Evolutionary conservation across 2,329 filamentous ascomycete genomes (phyloP), one percentile per base, ranked within the genome.

Genomic region (Cercospora canescens): DNA sequence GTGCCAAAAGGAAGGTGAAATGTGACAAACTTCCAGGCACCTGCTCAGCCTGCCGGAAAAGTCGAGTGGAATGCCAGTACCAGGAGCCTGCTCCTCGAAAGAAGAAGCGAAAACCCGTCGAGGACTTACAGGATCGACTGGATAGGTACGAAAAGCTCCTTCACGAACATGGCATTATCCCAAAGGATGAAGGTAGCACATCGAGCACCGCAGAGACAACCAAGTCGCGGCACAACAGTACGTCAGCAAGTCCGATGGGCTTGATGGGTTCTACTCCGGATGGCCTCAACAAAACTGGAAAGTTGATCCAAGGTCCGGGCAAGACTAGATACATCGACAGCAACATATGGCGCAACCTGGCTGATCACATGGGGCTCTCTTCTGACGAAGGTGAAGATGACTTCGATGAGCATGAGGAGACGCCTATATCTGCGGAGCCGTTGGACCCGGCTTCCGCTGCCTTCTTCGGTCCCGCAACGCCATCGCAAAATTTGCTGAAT

Each of bases 301-400:
- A 69, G 55, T 69, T 77, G 16, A 52, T 76, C 6, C 67, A 70
- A 59, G 71, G 71, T 14, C 50, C 67, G 9, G 79, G 79, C 50
- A 80, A 78, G 64, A 78, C 81, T 7, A 73, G 81, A 56, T 84
- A 82, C 60, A 77, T 83, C 56, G 77, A 81, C 67, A 81, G 67
- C 35, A 71, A 71, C 24, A 69, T 76, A 16, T 76, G 74, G 74
- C 71, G 70, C n/a, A 71, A 68, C 24, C 65, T 75, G n/a, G 69
- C 66, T 9, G 74, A 77, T n/a, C 72, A 75, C 26, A 62, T 73
- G 16, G 58, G 70, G 24, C 71, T 71, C 35, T 73, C 73, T 18
- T 68, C 70, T 34, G 69, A 75, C 30, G 71, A 75, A 28, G 71
- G 72, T 52, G 71, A 73, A 39, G 69, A 71, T 18, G 67, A 67